Evolutionary conservation across 2,329 filamentous ascomycete genomes (phyloP).

Genomic region (Ceratocystis destructans): DNA sequence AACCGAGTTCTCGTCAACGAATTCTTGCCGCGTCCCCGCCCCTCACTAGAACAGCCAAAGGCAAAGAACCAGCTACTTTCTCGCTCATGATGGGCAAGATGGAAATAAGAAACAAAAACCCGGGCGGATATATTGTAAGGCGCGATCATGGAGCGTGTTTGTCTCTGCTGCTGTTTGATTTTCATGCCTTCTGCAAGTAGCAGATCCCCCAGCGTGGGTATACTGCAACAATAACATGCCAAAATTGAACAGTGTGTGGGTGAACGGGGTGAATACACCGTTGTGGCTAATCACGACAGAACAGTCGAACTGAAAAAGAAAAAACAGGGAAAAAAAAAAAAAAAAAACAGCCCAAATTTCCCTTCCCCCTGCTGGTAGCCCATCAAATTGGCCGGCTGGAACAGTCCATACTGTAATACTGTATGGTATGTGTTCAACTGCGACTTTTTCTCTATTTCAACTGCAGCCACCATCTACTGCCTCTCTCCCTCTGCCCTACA

Average conservation of each 20-base stretch:
- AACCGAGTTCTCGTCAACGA: neutral
- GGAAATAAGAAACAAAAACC: neutral
- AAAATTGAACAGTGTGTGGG: neutral
- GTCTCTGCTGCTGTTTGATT: neutral
- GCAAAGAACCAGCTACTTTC: neutral
- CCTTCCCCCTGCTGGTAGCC: no score
- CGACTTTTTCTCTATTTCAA: neutral
- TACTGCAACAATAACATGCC: slow-evolving; percentile 1
- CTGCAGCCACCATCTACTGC: neutral
- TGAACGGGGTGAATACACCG: neutral
- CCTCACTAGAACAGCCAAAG: neutral
- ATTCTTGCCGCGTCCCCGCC: neutral
- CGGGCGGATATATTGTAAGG: neutral
- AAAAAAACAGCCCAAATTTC: neutral
- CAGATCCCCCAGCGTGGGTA: neutral
- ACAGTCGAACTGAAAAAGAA: neutral
- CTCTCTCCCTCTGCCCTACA: neutral
- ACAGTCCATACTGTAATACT: no score
- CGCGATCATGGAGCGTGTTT: neutral
- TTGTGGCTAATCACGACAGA: neutral
- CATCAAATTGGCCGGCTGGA: no score
- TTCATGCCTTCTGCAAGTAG: neutral
- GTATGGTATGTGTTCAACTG: no score
- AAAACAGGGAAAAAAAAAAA: neutral
- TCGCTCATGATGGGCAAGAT: neutral